Base-by-base conservation (phyloP, 164 flowering plant species). In the Annona squamosa region DNA sequence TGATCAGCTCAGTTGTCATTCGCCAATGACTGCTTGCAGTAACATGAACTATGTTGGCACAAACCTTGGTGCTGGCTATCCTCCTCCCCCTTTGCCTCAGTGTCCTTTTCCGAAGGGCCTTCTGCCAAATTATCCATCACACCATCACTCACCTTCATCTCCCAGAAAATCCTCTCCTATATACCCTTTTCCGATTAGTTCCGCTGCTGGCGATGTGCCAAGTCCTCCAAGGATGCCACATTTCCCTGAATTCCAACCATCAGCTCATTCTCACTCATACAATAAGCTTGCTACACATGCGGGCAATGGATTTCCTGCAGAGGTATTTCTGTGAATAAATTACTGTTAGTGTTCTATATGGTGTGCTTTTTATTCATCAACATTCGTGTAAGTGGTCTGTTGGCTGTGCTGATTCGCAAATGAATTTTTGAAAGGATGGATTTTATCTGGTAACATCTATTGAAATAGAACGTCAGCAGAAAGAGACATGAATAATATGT, bases 71-170 rank as follows among this genome's bases (percentile, higher is more conserved):
- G 69, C 76, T 13, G 88, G 74, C 73, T 88, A 92, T 71, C 89
- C 93, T 6, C 82, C 84, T 69, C 91, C 94, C 18, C 77, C 86
- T 65, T 79, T 88, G 65, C 91, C 91, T 1, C 91, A 91, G 2
- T 90, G 88, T 37, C 90, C 97, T 72, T 81, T 75, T 42, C 89
- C 91, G 16, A 26, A 65, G 72, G 87, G 79, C n/a, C 86, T 84
- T 5, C 82, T 85, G 47, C 68, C 71, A 57, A 81, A 56, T 37
- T 68, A 79, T 74, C 79, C 79, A 4, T 66, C 74, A 46, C 86
- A 82, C 65, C 69, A 63, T 17, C 76, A 69, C 44, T 71, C 79
- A 65, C 47, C 83, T 63, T 81, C 86, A 63, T 80, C 83, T 4
- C 73, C 86, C 18, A 79, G 65, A n/a, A 2, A 68, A 26, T 56